A percentile compares a stretch with the other conserved stretches of the same genome.
Conservation (phyloP, 2,329 filamentous ascomycete genomes). For the Arthrobotrys iridis region DNA sequence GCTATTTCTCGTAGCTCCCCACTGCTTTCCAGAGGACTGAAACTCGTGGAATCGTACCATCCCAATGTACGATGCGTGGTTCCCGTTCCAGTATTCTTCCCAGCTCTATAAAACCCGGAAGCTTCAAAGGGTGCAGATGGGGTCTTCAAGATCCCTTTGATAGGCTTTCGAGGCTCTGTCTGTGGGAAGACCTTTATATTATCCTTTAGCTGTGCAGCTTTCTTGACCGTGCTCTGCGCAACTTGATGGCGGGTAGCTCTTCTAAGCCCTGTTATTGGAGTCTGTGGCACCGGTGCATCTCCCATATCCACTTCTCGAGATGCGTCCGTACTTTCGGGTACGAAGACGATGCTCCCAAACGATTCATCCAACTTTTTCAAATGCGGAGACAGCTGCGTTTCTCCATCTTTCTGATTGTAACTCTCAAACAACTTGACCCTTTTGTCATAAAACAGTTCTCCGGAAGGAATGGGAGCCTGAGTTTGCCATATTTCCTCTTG, state of each 20-base stretch:
- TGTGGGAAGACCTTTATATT: neutral
- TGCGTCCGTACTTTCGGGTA: neutral
- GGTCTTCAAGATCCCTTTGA: neutral
- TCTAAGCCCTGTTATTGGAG: slow-evolving; percentile 15
- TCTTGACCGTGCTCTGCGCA: neutral
- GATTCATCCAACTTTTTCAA: neutral
- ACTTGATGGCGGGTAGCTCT: neutral
- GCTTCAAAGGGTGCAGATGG: neutral
- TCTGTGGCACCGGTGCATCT: neutral
- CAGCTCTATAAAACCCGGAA: neutral
- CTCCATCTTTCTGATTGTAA: neutral
- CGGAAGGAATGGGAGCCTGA: neutral
- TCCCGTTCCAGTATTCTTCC: neutral
- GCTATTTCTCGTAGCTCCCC: slow-evolving; percentile 13
- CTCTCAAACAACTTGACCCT: slow-evolving; percentile 25
- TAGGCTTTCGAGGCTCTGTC: slow-evolving; percentile 6
- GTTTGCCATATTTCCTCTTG: slow-evolving; percentile 32
- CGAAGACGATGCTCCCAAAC: neutral
- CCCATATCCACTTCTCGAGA: neutral
- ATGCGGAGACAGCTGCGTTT: neutral
- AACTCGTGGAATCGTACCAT: slow-evolving; percentile 47
- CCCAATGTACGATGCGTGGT: slow-evolving; percentile 14
- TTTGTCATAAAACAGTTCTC: slow-evolving; percentile 8
- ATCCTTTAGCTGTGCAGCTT: neutral
- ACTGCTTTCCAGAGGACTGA: slow-evolving; percentile 29